Evolutionary conservation across 352 stramenopile species (phyloP).

Genomic region (Hyaloperonospora brassicae): DNA sequence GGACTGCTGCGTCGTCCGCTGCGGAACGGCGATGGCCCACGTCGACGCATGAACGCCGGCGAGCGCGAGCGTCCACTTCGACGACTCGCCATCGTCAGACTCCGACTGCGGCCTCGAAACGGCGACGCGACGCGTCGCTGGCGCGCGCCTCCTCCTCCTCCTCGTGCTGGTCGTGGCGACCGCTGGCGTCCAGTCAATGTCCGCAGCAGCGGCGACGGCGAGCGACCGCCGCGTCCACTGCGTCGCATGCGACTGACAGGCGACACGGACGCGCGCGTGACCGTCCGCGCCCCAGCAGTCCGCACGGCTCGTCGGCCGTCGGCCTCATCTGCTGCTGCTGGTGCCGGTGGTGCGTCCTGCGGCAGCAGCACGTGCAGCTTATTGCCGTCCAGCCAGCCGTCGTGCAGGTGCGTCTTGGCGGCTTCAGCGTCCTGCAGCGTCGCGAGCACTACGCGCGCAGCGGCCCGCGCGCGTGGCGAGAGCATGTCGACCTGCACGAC

Average conservation of each 20-base stretch:
- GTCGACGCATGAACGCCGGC: conserved; percentile 29
- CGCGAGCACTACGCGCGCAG: conserved; percentile 54
- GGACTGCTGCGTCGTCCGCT: conserved; percentile 23
- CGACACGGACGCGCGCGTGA: conserved; percentile 18
- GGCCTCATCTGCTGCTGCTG: neutral
- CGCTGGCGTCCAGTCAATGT: conserved; percentile 9
- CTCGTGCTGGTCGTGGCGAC: conserved; percentile 3
- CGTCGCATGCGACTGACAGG: conserved; percentile 16
- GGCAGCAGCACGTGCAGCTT: conserved; percentile 52
- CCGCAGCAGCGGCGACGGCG: conserved; percentile 10
- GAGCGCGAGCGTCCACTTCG: conserved; percentile 29
- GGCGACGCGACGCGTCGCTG: conserved; percentile 31
- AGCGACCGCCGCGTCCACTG: conserved; percentile 14
- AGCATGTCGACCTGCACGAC: conserved; percentile 53
- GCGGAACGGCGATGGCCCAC: conserved; percentile 32
- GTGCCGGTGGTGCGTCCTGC: neutral
- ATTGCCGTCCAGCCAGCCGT: conserved; percentile 78
- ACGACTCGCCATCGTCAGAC: conserved; percentile 17
- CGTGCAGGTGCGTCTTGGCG: conserved; percentile 70
- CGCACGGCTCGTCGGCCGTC: conserved; percentile 1
- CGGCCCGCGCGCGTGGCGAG: conserved; percentile 27
- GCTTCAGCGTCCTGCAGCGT: conserved; percentile 41
- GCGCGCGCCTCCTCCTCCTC: conserved; percentile 3
- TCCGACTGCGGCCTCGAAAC: conserved; percentile 44
- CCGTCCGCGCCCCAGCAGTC: neutral